phyloP scores from a whole-genome alignment of 2,329 filamentous ascomycete genomes.

The Hypoxylon sp. region DNA sequence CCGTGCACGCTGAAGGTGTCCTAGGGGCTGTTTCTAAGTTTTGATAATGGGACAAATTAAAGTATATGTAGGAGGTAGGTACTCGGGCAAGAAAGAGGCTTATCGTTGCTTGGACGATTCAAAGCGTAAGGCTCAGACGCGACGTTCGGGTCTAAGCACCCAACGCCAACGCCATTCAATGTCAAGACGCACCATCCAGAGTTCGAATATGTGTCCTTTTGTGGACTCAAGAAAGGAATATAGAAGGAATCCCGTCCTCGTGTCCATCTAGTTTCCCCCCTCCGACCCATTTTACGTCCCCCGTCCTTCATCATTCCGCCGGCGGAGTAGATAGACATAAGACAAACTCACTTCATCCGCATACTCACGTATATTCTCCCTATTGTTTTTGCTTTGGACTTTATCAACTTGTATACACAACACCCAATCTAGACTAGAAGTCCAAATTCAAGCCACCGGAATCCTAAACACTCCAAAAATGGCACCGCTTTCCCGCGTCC shows the following conservation, averaged over 20 bases:
- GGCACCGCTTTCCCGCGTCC: neutral
- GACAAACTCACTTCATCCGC: neutral
- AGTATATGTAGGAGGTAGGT: neutral
- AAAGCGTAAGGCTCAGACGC: neutral
- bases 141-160: neutral
- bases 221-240: slow-evolving; percentile 1
- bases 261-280: neutral
- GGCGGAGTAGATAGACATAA: slow-evolving; percentile 2
- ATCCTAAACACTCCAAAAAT: slow-evolving; percentile 6
- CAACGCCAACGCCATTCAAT: neutral
- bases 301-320: slow-evolving; percentile 2
- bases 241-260: slow-evolving; percentile 6
- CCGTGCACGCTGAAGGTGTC: neutral
- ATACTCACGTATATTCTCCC: slow-evolving; percentile 14
- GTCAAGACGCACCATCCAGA: neutral
- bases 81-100: neutral
- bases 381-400: neutral
- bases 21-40: neutral
- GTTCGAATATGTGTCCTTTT: neutral
- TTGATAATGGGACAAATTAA: neutral
- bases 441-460: neutral
- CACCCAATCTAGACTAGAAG: too few species aligned
- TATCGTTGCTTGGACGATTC: neutral
- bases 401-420: neutral
- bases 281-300: neutral